Conservation (phyloP, 306 rosid genomes). For the Malus fusca region DNA sequence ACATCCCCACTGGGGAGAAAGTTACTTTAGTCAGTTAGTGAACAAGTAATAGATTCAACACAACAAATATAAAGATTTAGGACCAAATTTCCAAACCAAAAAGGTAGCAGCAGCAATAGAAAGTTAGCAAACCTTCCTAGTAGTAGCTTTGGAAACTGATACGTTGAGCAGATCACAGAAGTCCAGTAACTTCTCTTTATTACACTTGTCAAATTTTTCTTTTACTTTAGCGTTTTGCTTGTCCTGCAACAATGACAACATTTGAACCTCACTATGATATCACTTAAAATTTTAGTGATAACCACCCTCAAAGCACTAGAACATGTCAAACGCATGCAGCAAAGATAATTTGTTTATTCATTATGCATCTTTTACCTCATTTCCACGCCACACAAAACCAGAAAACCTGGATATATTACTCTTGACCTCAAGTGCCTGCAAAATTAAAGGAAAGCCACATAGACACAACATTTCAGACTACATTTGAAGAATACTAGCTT, state of each 20-base stretch:
- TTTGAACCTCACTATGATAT: not conserved
- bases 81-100: not conserved
- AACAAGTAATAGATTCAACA: not conserved
- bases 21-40: not conserved
- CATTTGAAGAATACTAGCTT: not conserved
- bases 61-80: not conserved
- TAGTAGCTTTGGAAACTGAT: conserved; percentile 53
- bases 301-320: not conserved
- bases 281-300: not conserved
- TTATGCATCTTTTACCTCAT: conserved; percentile 47
- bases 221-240: conserved; percentile 79
- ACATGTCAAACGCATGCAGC: not conserved
- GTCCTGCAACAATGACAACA: conserved; percentile 46
- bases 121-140: conserved; percentile 63
- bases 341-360: not conserved
- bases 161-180: conserved; percentile 79
- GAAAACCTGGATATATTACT: conserved; percentile 87
- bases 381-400: conserved; percentile 91
- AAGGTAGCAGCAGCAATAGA: conserved; percentile 4
- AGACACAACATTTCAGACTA: conserved; percentile 10
- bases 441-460: conserved; percentile 6
- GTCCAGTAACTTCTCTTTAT: conserved; percentile 82
- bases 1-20: not conserved
- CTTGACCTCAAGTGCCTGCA: conserved; percentile 84
- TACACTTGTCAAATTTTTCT: conserved; percentile 86